Evolutionary conservation across 768 basidiomycete species (phyloP), one percentile per base, ranked within the genome.

Genomic region (Kondoa subrosea): DNA sequence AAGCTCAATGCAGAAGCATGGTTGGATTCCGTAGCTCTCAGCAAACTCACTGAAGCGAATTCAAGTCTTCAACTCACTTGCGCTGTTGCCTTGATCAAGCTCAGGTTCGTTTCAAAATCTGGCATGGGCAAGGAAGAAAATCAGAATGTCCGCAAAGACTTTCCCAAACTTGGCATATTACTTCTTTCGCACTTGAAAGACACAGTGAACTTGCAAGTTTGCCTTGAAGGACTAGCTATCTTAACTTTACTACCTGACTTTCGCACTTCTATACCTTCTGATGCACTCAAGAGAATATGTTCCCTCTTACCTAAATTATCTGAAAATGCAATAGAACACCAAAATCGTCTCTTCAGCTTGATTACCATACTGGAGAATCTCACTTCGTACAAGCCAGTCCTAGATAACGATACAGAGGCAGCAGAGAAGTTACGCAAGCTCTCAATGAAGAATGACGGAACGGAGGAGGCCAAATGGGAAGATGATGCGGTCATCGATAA

Each of bases 201-300:
- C 3, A 72, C 80, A 26, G 81, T 83, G 15, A n/a, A n/a, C n/a
- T 72, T 83, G 17, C 77, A 80, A 4, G 85, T 90, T 69, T 85
- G 85, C 2, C 80, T 91, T 16, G 91, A 95, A 78, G 89, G 86
- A 0, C 78, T 95, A 63, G 88, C 87, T n/a, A 87, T 91, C 76
- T 82, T 90, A 67, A 88, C 84, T 68, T 78, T 82, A 61, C 81
- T 84, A 71, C 80, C 87, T 76, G 1, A 80, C 87, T 68, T 87
- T 88, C 74, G 84, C 40, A 21, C 40, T 63, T 16, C 27, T 32
- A 87, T 68, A 74, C 72, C 29, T 76, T 91, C 64, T 82, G 85
- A 21, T 78, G 0, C 67, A 73, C 3, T 84, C 89, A 75, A 80
- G 89, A 59, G 79, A 78, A 12, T 57, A 71, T 56, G 68, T 70